Evolutionary conservation across 1,139 yeast genomes (phyloP), one percentile per base, ranked within the genome.

Genomic region (Saccharomyces pastorianus): DNA sequence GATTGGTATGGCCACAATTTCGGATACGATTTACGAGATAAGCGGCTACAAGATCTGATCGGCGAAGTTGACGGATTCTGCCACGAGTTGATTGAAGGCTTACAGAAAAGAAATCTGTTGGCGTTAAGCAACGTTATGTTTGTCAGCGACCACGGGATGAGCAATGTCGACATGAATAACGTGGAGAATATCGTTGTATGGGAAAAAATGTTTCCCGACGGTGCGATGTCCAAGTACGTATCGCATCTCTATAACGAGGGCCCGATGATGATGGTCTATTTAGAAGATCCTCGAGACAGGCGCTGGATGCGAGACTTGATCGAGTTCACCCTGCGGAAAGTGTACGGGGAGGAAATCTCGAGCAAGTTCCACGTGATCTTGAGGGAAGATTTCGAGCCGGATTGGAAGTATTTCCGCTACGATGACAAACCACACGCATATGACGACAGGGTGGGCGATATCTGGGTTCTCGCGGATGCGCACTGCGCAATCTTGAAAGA

Each of bases 121-220:
- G 76, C 81, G 42, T 76, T 88, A 49, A 88, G 85, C 11, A 91
- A 91, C 67, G 71, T 91, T 26, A 72, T 91, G 0, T 73, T 91
- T 50, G 86, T 90, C 1, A 88, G 96, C 52, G 96, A 90, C 66
- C 96, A 90, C 67, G 97, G 97, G 6, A 89, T 90, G 96, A 86
- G 96, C 0, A 57, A 55, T 38, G 54, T 61, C 58, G 70, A 71
- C 41, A 44, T 52, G 13, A 53, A 31, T 31, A 13, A 31, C 38
- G 38, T 56, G 29, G 53, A 53, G 46, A 55, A 60, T 50, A 52
- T 55, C 3, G 44, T 57, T 14, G 25, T 55, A 2, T 59, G 60
- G 59, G 61, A 58, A 50, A 59, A 56, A 23, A 34, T 56, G 34
- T 47, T 64, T 29, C 53, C 44, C 47, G 25, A 52, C 55, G 11